Percentiles rank a stretch among this genome's conserved stretches.
These are phyloP conservation scores for Pseudomicrostroma phylloplanum DNA, from an alignment of 1,284 basidiomycete genomes.

Conservation along the genomic window DNA sequence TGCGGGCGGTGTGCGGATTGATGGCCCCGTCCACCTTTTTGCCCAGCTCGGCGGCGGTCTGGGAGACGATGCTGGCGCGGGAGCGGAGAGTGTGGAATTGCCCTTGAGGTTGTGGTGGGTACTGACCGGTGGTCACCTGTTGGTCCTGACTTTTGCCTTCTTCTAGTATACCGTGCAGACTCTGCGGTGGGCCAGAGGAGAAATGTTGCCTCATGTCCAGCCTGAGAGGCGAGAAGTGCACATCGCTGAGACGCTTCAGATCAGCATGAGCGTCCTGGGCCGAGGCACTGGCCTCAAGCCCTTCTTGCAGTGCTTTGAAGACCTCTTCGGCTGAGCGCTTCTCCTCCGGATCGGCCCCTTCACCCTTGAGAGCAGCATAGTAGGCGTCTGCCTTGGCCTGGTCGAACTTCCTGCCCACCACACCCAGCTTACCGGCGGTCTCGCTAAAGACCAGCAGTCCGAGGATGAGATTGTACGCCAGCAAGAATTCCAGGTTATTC, in stretches of 20 bases:
- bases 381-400: slow-evolving; percentile 19
- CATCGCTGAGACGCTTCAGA: not conserved
- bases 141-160: not conserved
- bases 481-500: slow-evolving; percentile 29
- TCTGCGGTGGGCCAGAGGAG: too few species aligned
- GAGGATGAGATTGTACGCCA: slow-evolving; percentile 24
- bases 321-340: not conserved
- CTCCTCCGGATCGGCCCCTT: not conserved
- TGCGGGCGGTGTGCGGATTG: slow-evolving; percentile 4
- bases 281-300: not conserved
- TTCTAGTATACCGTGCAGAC: not conserved
- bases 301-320: not conserved
- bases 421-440: slow-evolving; percentile 45
- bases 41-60: not conserved
- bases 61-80: not conserved
- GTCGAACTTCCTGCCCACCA: slow-evolving; percentile 34
- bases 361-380: not conserved
- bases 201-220: too few species aligned
- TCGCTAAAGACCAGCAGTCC: slow-evolving; percentile 34
- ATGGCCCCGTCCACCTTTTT: not conserved
- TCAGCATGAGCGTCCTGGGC: not conserved
- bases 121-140: not conserved
- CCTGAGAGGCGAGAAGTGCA: not conserved
- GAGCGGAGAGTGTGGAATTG: not conserved
- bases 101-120: not conserved